These are phyloP conservation scores for Quercus tomentella DNA, from an alignment of 331 rosid genomes.

Conservation along the genomic window DNA sequence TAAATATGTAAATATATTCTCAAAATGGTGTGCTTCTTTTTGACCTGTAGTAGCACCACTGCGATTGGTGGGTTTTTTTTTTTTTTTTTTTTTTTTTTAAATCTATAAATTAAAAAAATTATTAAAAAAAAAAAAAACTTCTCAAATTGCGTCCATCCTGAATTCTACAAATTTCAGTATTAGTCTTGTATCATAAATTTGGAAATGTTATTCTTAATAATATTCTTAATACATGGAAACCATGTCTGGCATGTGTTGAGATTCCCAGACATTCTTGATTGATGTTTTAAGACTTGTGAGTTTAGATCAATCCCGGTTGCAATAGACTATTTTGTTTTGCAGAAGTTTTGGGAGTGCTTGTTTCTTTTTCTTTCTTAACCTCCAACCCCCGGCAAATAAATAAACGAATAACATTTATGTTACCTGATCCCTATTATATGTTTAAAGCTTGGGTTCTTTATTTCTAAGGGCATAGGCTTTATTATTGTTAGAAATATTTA, in stretches of 20 bases:
- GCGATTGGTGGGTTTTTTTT: too few species aligned
- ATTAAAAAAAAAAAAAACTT: too few species aligned
- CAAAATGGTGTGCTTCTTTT: too few species aligned
- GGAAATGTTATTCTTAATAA: too few species aligned
- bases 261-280: background rate
- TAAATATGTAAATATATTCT: too few species aligned
- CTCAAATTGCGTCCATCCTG: too few species aligned
- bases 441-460: background rate
- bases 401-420: background rate
- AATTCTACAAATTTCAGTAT: too few species aligned
- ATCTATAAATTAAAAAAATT: too few species aligned
- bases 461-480: background rate
- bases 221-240: background rate
- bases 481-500: background rate
- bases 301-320: background rate
- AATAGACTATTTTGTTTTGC: background rate
- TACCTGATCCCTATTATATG: background rate
- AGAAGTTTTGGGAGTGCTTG: background rate
- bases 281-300: background rate
- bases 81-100: too few species aligned
- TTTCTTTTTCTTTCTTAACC: background rate
- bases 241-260: background rate
- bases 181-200: too few species aligned
- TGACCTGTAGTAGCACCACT: too few species aligned
- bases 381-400: too few species aligned